Evolutionary conservation across 2,329 filamentous ascomycete species (phyloP), one percentile per base, ranked within the genome.

Genomic region (Pyricularia pennisetigena): DNA sequence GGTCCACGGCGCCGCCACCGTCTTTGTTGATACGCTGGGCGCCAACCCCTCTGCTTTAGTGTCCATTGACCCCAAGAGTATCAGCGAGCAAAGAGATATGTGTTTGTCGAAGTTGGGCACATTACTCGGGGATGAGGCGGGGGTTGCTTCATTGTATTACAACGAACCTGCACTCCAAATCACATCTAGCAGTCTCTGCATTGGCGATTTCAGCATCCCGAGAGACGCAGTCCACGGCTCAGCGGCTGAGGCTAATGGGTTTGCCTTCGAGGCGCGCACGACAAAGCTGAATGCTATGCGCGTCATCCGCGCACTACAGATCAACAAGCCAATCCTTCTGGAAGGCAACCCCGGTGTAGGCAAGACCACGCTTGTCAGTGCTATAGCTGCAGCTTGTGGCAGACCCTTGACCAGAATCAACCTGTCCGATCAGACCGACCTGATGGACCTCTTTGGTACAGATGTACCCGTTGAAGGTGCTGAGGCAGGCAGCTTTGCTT

Each of bases 301-400:
- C 75, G 90, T 99, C 35, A 86, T 96, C 68, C 89, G 95, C 70
- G 96, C 94, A 16, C 82, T 99, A 70, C 93, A 97, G 74, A 87
- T 97, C 68, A 84, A 88, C 67, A 97, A 97, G 75, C 94, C 95
- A 2, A 94, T 99, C 68, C 83, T 99, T 7, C 85, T 99, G 2
- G 95, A 99, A 80, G 95, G 96, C 49, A 97, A 92, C 73, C 95
- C 95, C n/a, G 95, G 95, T 76, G 95, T 99, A 26, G 95, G 95
- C 68, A 99, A 99, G 81, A 99, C 95, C 0, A 97, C 94, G 1
- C 84, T 99, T 16, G 88, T 99, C 26, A 90, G 90, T 64, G 94
- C 95, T 0, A 82, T 99, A 64, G 91, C 96, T 1, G 86, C 86
- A 72, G 88, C 90, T 4, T 90, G 92, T 71, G 93, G 94, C 5